Evolutionary conservation across 2,329 filamentous ascomycete species (phyloP), one percentile per base, ranked within the genome.

Genomic region (Xylaria digitata): DNA sequence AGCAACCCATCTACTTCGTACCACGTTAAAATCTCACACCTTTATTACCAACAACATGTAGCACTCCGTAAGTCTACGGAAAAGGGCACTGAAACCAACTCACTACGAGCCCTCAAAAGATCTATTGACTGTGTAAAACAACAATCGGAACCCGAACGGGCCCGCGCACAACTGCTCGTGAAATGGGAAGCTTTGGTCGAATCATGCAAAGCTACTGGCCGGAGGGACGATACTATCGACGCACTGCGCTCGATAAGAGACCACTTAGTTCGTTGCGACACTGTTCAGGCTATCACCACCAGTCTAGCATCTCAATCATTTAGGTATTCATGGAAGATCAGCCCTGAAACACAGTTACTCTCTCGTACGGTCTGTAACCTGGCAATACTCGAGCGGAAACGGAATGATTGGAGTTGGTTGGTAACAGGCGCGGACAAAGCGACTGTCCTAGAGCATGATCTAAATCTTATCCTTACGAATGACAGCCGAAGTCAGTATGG

Each of bases 111-210:
- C 13, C 82, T 93, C 55, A 86, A 85, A 63, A 85, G 87, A 61
- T 91, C 90, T 0, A 85, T 92, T 55, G 87, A 91, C 50, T 82
- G 86, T 43, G 81, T 92, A 37, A 85, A 86, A 71, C 79, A 84
- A 49, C 83, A 87, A 7, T 77, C 86, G 0, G 77, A 80, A 19
- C 75, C 78, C 0, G 89, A 92, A 65, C 86, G 85, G 75, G 83
- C 87, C 49, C 84, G 84, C 68, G 89, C 88, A 0, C 85, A 89
- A 67, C 78, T 92, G 1, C 78, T 85, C 0, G 83, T 83, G 60
- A 93, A 93, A 74, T 80, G 92, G 45, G 91, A 93, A 74, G 82
- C 87, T 11, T 84, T 92, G 71, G 90, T 87, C 2, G 88, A 91
- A 45, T 74, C 89, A 1, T 88, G 86, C 71, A 87, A 84, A 70